Conservation (phyloP, 192 early-diverging fungal genomes). For the Irineochytrium annulatum region DNA sequence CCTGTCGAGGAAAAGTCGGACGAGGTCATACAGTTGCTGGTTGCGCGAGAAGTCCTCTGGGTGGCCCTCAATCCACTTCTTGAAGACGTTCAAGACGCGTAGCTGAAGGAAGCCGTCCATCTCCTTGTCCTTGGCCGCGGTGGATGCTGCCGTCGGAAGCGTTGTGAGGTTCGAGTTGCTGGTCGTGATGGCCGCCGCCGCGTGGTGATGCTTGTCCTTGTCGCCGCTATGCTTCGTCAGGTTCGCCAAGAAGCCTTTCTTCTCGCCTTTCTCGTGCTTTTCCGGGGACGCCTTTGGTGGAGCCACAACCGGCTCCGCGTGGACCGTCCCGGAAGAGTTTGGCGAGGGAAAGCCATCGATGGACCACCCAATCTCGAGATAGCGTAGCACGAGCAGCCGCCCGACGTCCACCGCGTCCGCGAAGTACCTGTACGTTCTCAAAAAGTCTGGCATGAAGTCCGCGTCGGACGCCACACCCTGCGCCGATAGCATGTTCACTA, state of each 20-base stretch:
- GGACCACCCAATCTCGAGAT: slow-evolving; percentile 43
- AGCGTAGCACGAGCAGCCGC: slow-evolving; percentile 57
- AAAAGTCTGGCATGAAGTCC: slow-evolving; percentile 58
- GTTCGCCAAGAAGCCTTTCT: slow-evolving; percentile 5
- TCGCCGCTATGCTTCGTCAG: background rate
- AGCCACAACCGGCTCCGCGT: background rate
- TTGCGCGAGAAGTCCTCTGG: slow-evolving; percentile 33
- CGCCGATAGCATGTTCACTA: slow-evolving; percentile 29
- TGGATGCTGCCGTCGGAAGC: background rate
- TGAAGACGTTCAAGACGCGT: slow-evolving; percentile 42
- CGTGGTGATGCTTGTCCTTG: slow-evolving; percentile 1
- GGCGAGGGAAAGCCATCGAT: background rate
- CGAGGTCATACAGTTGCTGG: slow-evolving; percentile 11
- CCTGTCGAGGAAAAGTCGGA: slow-evolving; percentile 22
- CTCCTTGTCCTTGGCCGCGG: background rate
- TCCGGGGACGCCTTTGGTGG: background rate
- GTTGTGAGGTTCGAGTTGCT: background rate
- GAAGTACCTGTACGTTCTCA: slow-evolving; percentile 66
- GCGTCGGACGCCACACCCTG: slow-evolving; percentile 38
- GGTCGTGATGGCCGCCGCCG: background rate
- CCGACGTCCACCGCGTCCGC: slow-evolving; percentile 60
- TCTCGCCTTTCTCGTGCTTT: slow-evolving; percentile 9
- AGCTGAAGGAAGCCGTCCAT: slow-evolving; percentile 34
- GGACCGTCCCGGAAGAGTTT: background rate
- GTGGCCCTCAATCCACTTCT: slow-evolving; percentile 47